Evolutionary conservation across 305 asterid species (phyloP).

Genomic region (Stenogyne calaminthoides): DNA sequence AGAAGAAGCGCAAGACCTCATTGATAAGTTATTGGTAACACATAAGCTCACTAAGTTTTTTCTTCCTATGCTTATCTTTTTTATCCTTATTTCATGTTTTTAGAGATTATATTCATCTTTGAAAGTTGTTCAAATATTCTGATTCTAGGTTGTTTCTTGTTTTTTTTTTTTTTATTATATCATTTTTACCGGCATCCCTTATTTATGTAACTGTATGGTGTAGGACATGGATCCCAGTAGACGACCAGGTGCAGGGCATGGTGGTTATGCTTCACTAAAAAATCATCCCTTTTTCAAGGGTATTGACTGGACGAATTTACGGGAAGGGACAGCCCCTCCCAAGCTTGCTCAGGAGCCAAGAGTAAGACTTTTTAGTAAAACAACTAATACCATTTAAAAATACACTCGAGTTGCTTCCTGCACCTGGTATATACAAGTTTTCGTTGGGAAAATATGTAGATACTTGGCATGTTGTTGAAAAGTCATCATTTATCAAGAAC

Average conservation of each 20-base stretch:
- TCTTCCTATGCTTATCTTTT: neutral
- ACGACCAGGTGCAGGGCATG: constrained; percentile 90
- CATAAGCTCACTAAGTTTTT: constrained; percentile 20
- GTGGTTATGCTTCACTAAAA: constrained; percentile 82
- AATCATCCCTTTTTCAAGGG: constrained; percentile 82
- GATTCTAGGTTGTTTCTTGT: neutral
- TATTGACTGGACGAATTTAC: constrained; percentile 72
- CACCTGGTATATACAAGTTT: no score
- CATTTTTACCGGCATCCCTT: neutral
- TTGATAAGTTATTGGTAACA: constrained; percentile 85
- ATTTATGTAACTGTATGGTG: constrained; percentile 5
- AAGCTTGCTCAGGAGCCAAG: constrained; percentile 66
- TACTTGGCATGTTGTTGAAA: neutral
- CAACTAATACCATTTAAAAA: no score
- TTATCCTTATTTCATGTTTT: neutral
- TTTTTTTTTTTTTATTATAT: neutral
- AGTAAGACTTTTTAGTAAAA: constrained; percentile 39
- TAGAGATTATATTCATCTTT: neutral
- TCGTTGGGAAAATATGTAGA: neutral
- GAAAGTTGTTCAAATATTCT: neutral
- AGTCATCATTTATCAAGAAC: neutral
- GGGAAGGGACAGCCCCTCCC: constrained; percentile 72
- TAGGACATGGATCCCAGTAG: constrained; percentile 92
- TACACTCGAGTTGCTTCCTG: no score
- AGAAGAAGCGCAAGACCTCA: constrained; percentile 85